phyloP scores from a whole-genome alignment of 2,329 filamentous ascomycete genomes.

The Talaromyces sp. region DNA sequence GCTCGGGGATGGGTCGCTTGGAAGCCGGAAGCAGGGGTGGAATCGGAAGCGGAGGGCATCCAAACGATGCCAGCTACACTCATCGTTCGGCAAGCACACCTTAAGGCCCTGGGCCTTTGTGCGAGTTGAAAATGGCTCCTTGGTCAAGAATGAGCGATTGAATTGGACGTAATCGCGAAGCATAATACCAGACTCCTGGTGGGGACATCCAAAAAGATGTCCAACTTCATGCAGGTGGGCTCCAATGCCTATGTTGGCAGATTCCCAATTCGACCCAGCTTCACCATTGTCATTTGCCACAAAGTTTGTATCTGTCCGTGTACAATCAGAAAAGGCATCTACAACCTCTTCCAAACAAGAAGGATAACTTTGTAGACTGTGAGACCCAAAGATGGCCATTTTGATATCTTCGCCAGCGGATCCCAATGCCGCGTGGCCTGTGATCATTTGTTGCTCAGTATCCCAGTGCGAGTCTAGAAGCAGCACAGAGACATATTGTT shows the following conservation, averaged over 20 bases:
- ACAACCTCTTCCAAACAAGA: slow-evolving; percentile 86
- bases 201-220: slow-evolving; percentile 85
- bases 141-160: slow-evolving; percentile 78
- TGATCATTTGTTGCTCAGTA: slow-evolving; percentile 66
- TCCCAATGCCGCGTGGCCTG: slow-evolving; percentile 82
- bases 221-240: slow-evolving; percentile 90
- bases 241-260: slow-evolving; percentile 91
- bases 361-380: slow-evolving; percentile 89
- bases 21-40: slow-evolving; percentile 86
- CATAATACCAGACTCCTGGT: slow-evolving; percentile 92
- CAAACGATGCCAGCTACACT: slow-evolving; percentile 88
- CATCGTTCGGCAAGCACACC: slow-evolving; percentile 73
- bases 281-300: slow-evolving; percentile 87
- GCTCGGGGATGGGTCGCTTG: slow-evolving; percentile 67
- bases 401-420: slow-evolving; percentile 72
- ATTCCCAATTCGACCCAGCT: slow-evolving; percentile 89
- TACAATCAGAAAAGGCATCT: slow-evolving; percentile 86
- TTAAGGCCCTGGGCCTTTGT: slow-evolving; percentile 79
- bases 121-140: slow-evolving; percentile 83
- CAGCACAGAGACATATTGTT: slow-evolving; percentile 83
- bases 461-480: slow-evolving; percentile 92
- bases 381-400: slow-evolving; percentile 88
- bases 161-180: slow-evolving; percentile 81
- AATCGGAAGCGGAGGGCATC: slow-evolving; percentile 86
- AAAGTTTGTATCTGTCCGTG: slow-evolving; percentile 76